Base-by-base conservation (phyloP, 768 basidiomycete species). In the Naematelia aurantialba region DNA sequence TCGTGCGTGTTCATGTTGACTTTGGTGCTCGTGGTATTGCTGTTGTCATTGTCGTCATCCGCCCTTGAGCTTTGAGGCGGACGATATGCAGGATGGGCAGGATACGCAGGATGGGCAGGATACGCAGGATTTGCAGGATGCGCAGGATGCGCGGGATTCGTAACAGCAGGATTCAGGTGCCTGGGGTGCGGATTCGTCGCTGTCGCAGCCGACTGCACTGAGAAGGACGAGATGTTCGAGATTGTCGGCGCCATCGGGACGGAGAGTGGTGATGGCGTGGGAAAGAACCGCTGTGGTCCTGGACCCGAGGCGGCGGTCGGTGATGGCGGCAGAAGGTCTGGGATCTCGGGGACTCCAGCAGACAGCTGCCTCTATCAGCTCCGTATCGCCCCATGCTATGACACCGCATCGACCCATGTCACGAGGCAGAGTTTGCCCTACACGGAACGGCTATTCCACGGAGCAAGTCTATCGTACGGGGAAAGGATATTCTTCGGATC, bases 241-340 rank as follows among this genome's bases (percentile, higher is more conserved):
- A 53, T 19, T n/a, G 49, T 52, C 10, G 45, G 49, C 3, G 56
- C 61, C 56, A 57, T 58, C 14, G 56, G 49, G 3, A 44, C 27
- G 4, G 52, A 52, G 4, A 71, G 62, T 14, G 72, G 71, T 2
- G 72, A 70, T n/a, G 74, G 73, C 3, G 61, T 58, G 13, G 69
- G 69, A 45, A 70, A 64, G 61, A 73, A 75, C 24, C 63, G 67
- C 14, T 67, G 61, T n/a, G 67, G 60, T 17, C 56, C 58, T 10
- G n/a, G 11, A 47, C 46, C 46, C 21, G 61, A 50, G 12, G 62
- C 55, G 1, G 64, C 57, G 2, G 66, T 55, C 24, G 76, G 70
- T 14, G 72, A 70, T 0, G 72, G 69, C 5, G 70, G 70, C 8
- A 70, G 53, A 13, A 76, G 55, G 45, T 76, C 73, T 14, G 68